Base-by-base conservation (phyloP, 2,329 filamentous ascomycete genomes). In the Pseudodiploospora longispora region DNA sequence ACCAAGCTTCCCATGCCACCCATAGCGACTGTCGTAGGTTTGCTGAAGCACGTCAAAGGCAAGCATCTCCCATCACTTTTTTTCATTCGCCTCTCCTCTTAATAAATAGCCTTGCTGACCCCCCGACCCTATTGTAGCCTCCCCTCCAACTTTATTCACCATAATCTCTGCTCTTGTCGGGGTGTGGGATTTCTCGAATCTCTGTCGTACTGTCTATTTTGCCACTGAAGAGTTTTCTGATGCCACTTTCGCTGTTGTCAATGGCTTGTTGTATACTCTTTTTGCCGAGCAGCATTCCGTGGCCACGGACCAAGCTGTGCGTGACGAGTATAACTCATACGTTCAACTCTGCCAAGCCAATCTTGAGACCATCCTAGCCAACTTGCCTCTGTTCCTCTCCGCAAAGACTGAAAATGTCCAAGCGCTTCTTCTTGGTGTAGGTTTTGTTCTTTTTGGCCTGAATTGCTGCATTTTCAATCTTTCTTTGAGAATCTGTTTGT, bases 341-440 rank as follows among this genome's bases (percentile, higher is more conserved):
- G 59, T 65, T 38, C 55, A 62, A 33, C 57, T 68, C 46, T 73
- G 70, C 47, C 66, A 68, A 36, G 61, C 65, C 42, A 76, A 76
- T 45, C 55, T 76, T 19, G 72, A 76, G 53, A 74, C 71, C 8
- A 66, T 66, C 4, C 57, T 76, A 2, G 65, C 68, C 29, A 70
- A 73, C 51, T 63, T 82, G 44, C 73, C 74, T 9, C 61, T 83
- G 27, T 68, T 82, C 50, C 63, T 81, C 53, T 73, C 78, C 1
- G 68, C 76, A 27, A 75, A 65, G 30, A 59, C 69, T 33, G 63
- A 75, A 49, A 81, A 74, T 36, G 69, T 82, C 27, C 71, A 80
- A 49, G 76, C 79, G 7, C 63, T 84, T 3, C 54, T 76, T n/a
- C 60, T 82, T 6, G 78, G 74, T 1, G 79, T 80, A 59, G 53